Base-by-base conservation (phyloP, 768 basidiomycete genomes). In the Pholiota conissans region DNA sequence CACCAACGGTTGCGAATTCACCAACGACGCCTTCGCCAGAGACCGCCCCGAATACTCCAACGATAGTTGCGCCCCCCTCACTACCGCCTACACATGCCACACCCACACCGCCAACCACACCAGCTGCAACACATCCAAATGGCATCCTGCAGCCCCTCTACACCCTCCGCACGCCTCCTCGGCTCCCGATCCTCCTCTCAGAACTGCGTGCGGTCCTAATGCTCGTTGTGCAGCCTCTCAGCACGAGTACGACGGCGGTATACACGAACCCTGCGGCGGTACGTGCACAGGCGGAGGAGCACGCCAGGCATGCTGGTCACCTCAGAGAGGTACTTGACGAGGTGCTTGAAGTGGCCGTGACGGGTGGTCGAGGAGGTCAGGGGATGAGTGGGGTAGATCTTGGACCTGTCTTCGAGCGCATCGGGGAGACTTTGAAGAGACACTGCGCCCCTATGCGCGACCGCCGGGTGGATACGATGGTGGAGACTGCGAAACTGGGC, bases 401-500 rank as follows among this genome's bases (percentile, higher is more conserved):
- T 24, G 82, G 85, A 6, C 85, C 85, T 9, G 79, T 95, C 47
- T 93, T 96, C 73, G 69, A 79, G 46, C 84, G 86, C 58, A 86
- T 97, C 58, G 93, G 92, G 13, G 78, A 83, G 60, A 89, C 89
- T 16, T 80, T 96, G 60, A 93, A 95, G 71, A 84, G 85, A 32
- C 94, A 97, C 65, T 96, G 95, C 61, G 95, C 95, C 5, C 95
- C 95, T 13, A 95, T 96, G 87, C 79, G 95, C 32, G 95, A 97
- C 72, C 81, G 77, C 13, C 82, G 85, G 42, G 88, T 97, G 26
- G 91, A 94, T 67, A 80, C 80, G 35, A 93, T 97, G 91, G 86
- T 96, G 30, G 76, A 78, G 52, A 78, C 84, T 10, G 91, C 91
- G 2, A 77, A 79, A 56, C 81, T 78, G 40, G 71, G 72, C 28